A percentile compares a stretch with the other conserved stretches of the same genome.
Evolutionary conservation across 495 filamentous ascomycete genomes (phyloP).

Genomic region (Thozetella sp.): DNA sequence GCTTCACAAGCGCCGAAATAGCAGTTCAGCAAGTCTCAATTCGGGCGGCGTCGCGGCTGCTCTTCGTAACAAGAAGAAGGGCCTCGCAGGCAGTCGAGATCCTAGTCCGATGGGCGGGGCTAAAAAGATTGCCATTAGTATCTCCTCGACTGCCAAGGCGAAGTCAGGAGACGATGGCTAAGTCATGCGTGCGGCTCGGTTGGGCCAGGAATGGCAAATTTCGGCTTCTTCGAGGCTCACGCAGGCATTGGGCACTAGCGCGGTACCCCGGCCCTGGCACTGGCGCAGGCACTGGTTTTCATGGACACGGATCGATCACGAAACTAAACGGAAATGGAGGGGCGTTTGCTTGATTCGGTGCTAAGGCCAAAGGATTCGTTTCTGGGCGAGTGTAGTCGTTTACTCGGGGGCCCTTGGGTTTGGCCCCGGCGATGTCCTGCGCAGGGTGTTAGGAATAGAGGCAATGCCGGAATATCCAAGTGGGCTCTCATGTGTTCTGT

Average conservation of each 20-base stretch:
- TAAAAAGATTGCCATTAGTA: constrained; percentile 47
- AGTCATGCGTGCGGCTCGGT: neutral
- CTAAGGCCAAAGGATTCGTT: neutral
- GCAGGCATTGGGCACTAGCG: no score
- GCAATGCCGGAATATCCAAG: neutral
- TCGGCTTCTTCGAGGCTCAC: no score
- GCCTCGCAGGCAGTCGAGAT: constrained; percentile 11
- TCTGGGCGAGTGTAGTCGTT: neutral
- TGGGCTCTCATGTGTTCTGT: neutral
- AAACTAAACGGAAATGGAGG: neutral
- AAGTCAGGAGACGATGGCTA: neutral
- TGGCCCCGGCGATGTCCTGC: neutral
- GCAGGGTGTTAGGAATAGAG: neutral
- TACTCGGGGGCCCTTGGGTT: neutral
- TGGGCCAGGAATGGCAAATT: neutral
- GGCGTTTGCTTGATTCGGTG: constrained; percentile 1
- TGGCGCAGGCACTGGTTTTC: no score
- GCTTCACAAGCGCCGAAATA: constrained; percentile 67
- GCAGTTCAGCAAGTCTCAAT: constrained; percentile 33
- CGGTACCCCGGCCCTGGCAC: neutral
- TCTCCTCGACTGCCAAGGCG: constrained; percentile 36
- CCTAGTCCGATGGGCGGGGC: constrained; percentile 12
- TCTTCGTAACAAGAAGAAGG: constrained; percentile 22
- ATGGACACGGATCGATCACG: neutral
- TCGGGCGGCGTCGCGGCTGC: constrained; percentile 10